phyloP scores from a whole-genome alignment of 306 rosid genomes.

The Albizia julibrissin region DNA sequence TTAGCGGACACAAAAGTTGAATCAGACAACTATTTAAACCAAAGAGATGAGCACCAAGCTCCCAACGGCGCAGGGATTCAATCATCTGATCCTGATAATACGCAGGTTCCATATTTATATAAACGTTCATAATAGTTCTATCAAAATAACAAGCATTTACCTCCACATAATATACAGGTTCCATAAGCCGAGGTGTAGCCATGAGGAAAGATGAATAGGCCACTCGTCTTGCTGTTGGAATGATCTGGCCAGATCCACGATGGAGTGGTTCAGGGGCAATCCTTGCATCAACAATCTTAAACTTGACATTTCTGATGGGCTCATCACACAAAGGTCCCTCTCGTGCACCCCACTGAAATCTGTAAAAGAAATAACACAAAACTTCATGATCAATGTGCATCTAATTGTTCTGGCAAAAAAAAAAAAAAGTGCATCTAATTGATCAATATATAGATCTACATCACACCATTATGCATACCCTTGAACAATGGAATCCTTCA shows the following conservation, averaged over 20 bases:
- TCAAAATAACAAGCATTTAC: slow-evolving; percentile 41
- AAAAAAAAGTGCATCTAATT: slow-evolving; percentile 10
- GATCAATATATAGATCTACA: slow-evolving; percentile 13
- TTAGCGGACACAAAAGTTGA: background rate
- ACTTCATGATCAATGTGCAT: slow-evolving; percentile 12
- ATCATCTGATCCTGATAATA: background rate
- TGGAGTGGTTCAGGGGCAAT: slow-evolving; percentile 91
- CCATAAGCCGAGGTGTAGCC: slow-evolving; percentile 99
- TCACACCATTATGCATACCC: slow-evolving; percentile 62
- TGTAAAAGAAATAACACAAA: slow-evolving; percentile 41
- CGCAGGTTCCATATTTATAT: background rate
- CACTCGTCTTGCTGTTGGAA: slow-evolving; percentile 3
- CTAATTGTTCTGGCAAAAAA: no score
- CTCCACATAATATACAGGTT: slow-evolving; percentile 95
- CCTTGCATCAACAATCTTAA: slow-evolving; percentile 98
- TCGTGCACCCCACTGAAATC: slow-evolving; percentile 99
- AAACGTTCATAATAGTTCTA: background rate
- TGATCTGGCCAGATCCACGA: slow-evolving; percentile 5
- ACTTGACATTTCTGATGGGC: slow-evolving; percentile 94
- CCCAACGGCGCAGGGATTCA: background rate
- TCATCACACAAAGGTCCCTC: slow-evolving; percentile 99
- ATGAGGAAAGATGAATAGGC: slow-evolving; percentile 75
- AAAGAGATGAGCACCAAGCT: background rate
- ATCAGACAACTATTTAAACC: background rate
- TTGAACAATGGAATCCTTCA: slow-evolving; percentile 95